Percentiles rank a stretch among this genome's conserved stretches.
These are phyloP conservation scores for Alloascoidea africana DNA, from an alignment of 805 yeast species.

Conservation along the genomic window DNA sequence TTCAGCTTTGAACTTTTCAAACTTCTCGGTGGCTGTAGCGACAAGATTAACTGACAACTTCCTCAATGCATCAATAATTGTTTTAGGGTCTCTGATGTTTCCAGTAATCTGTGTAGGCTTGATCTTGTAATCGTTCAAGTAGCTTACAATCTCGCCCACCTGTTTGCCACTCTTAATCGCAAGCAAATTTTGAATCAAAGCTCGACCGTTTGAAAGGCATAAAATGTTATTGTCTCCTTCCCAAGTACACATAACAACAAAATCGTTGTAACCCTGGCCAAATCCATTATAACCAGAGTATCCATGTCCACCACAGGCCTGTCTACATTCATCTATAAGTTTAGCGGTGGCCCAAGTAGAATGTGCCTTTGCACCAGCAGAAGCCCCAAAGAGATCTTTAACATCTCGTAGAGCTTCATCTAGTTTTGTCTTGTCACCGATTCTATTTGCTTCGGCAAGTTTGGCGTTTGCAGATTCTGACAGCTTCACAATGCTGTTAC, in stretches of 20 bases:
- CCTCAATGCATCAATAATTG: constrained; percentile 21
- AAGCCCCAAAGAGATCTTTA: constrained; percentile 67
- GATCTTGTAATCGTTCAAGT: constrained; percentile 17
- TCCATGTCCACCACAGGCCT: constrained; percentile 94
- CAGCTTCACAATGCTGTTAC: constrained; percentile 40
- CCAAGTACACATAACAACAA: constrained; percentile 99
- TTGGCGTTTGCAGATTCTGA: constrained; percentile 33
- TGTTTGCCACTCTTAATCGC: constrained; percentile 24
- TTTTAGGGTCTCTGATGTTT: constrained; percentile 13
- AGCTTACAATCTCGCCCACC: constrained; percentile 31
- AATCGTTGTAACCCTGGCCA: constrained; percentile 78
- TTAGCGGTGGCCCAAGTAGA: constrained; percentile 76
- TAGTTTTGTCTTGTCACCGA: constrained; percentile 30
- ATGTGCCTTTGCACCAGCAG: constrained; percentile 81
- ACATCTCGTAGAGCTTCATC: constrained; percentile 39
- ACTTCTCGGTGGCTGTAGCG: constrained; percentile 18
- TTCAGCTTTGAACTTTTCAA: constrained; percentile 9
- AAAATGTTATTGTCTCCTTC: constrained; percentile 91
- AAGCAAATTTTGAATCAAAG: constrained; percentile 39
- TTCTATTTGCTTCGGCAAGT: constrained; percentile 28
- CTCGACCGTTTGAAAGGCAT: constrained; percentile 72
- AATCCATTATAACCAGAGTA: constrained; percentile 87
- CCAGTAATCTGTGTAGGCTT: constrained; percentile 10
- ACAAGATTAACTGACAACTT: constrained; percentile 18
- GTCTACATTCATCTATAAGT: constrained; percentile 80